Base-by-base conservation (phyloP, 2,329 filamentous ascomycete species). In the Aspergillus nomiae region DNA sequence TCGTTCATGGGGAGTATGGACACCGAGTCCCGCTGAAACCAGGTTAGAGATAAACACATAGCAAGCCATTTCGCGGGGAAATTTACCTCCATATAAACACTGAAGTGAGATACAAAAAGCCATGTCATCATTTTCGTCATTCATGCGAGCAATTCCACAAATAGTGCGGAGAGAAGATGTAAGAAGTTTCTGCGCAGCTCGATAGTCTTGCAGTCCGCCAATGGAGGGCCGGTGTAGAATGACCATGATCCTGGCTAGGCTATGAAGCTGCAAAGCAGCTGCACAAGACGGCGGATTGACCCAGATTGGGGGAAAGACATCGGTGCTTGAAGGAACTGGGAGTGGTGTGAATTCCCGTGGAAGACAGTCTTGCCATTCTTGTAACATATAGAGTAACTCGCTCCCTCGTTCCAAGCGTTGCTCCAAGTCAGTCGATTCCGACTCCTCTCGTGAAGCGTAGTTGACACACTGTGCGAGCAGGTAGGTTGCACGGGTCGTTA, bases 401-500 rank as follows among this genome's bases (percentile, higher is more conserved):
- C 81, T 80, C 0, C 80, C 82, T 55, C 80, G 77, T 9, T 80
- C 77, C 38, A 86, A 81, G 24, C 84, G 78, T 38, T 68, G 73
- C 59, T 76, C 76, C 38, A 77, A 50, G 55, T 83, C 78, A 34
- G 80, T 78, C 12, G 76, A 73, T 63, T 81, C 78, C 38, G 73
- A 76, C 60, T 82, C 81, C 62, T 85, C 82, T n/a, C 81, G 78
- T 0, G 85, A 85, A 55, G 84, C 84, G 71, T 86, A 89, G 65
- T 87, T 86, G 4, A 88, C 82, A 3, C 83, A 83, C 67, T 86
- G 82, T 1, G 84, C 83, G 5, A 87, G 78, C 1, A 88, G 79
- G 66, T 85, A 89, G 0, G 86, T 77, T 0, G 85, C 80, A 1
- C 83, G 78, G 6, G 80, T 79, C 0, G 85, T 85, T 30, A 89